Evolutionary conservation across 1,284 basidiomycete species (phyloP).

Genomic region (Tilletia walkeri): DNA sequence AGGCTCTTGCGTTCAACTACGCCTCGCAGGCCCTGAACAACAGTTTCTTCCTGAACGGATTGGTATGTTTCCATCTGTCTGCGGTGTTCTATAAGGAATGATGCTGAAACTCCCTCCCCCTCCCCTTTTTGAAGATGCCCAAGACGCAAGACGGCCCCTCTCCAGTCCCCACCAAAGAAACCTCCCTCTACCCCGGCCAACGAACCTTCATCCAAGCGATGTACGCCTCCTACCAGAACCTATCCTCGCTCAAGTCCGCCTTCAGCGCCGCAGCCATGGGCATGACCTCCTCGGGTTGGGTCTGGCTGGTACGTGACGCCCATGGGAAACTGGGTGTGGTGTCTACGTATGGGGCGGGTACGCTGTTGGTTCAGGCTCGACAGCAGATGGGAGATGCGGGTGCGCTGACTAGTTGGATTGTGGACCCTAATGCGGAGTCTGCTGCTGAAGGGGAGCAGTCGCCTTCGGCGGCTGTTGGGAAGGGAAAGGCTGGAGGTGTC

Average conservation of each 20-base stretch:
- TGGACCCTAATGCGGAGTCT: not conserved
- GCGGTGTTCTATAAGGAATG: too few relatives aligned
- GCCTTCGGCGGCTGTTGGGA: not conserved
- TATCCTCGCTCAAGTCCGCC: slow-evolving; percentile 71
- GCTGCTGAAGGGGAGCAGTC: too few relatives aligned
- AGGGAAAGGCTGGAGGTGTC: not conserved
- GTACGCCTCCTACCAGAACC: slow-evolving; percentile 61
- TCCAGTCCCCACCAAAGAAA: slow-evolving; percentile 18
- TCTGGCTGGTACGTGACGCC: slow-evolving; percentile 79
- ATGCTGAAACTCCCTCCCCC: not conserved
- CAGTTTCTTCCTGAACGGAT: slow-evolving; percentile 81
- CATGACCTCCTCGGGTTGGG: slow-evolving; percentile 74
- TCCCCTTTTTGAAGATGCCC: slow-evolving; percentile 7
- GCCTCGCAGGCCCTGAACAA: slow-evolving; percentile 91
- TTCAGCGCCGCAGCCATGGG: slow-evolving; percentile 75
- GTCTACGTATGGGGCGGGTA: slow-evolving; percentile 85
- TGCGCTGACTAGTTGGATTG: not conserved
- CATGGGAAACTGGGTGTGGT: slow-evolving; percentile 68
- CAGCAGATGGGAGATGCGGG: slow-evolving; percentile 29
- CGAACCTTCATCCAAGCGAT: slow-evolving; percentile 60
- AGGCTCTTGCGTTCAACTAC: slow-evolving; percentile 81
- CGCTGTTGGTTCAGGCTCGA: slow-evolving; percentile 68
- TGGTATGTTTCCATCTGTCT: slow-evolving; percentile 64
- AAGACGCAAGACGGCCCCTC: slow-evolving; percentile 15
- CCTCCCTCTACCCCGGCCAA: slow-evolving; percentile 52